Evolutionary conservation across 805 yeast genomes (phyloP), one percentile per base, ranked within the genome.

Genomic region (Lipomyces oligophaga): DNA sequence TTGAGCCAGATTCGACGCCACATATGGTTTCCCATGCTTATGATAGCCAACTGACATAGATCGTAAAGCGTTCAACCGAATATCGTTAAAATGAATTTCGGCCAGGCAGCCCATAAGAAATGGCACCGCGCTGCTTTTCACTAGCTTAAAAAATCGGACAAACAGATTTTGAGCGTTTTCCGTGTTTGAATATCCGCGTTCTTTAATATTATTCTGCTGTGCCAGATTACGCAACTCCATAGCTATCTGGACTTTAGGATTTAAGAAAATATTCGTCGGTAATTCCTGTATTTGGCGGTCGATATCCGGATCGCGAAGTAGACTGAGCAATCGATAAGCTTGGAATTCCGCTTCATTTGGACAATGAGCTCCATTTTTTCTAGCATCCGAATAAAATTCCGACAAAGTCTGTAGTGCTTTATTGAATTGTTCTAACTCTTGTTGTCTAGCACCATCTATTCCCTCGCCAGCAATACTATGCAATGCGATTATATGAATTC

Each of bases 321-420:
- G 90, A 56, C 88, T 78, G 15, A 93, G 60, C 18, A 93, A 67
- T 46, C 87, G 83, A 63, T 89, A 93, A 0, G 96, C 89, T 57
- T 97, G 75, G 60, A 93, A 86, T 62, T 93, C 98, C 0, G 97
- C 85, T 65, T 93, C 97, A 58, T 87, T 85, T 0, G 88, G 85
- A 34, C 85, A 78, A 4, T 49, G 51, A 0, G 85, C 80, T 1
- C 88, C 90, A 48, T 75, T 73, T 22, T 80, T 77, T 35, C 94
- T 71, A 8, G 81, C 81, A 59, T 85, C 96, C 45, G 79, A 78
- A 60, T 93, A 93, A 62, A 88, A 85, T 61, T 93, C 96, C 2
- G 85, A 76, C 28, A 93, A 68, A 0, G 97, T 85, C 60, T 90
- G 95, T 38, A 93, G 65, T 0, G 96, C 85, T 60, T 93, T 93